Percentiles rank a stretch among this genome's conserved stretches.
Evolutionary conservation across 345 rosid species (phyloP).

Genomic region (Alliaria petiolata): DNA sequence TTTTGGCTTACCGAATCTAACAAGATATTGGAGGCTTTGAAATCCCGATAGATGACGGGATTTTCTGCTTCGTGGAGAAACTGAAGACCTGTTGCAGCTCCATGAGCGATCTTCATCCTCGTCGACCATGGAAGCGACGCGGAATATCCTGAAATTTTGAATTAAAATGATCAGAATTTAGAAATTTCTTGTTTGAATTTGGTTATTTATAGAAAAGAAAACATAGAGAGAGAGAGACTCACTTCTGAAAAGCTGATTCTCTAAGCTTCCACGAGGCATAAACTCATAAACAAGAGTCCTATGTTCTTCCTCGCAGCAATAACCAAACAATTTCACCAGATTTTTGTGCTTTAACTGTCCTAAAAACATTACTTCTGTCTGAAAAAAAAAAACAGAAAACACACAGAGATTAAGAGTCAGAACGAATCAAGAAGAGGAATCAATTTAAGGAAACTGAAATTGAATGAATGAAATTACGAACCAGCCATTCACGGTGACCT

Average conservation of each 20-base stretch:
- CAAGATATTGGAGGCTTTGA: conserved; percentile 85
- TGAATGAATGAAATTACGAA: conserved; percentile 31
- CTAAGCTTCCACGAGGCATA: conserved; percentile 95
- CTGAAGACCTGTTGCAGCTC: conserved; percentile 93
- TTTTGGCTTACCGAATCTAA: conserved; percentile 67
- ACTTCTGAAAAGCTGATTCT: conserved; percentile 89
- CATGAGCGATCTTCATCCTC: conserved; percentile 88
- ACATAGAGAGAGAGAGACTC: conserved; percentile 22
- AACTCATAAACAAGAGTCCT: conserved; percentile 80
- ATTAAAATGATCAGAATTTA: not conserved
- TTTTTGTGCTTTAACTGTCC: conserved; percentile 78
- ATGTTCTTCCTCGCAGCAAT: conserved; percentile 88
- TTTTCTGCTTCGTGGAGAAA: conserved; percentile 83
- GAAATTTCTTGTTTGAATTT: not conserved
- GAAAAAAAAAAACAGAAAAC: not conserved
- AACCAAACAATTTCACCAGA: conserved; percentile 83
- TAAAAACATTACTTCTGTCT: conserved; percentile 85
- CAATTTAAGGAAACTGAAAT: not conserved
- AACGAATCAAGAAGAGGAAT: not conserved
- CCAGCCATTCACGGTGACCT: conserved; percentile 95
- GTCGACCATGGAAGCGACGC: conserved; percentile 81
- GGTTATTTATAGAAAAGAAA: not conserved
- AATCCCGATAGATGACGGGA: conserved; percentile 89
- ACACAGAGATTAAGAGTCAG: not conserved
- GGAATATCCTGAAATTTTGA: conserved; percentile 50